Conservation (phyloP, 2,329 filamentous ascomycete species). For the Mycosphaerella sp. region DNA sequence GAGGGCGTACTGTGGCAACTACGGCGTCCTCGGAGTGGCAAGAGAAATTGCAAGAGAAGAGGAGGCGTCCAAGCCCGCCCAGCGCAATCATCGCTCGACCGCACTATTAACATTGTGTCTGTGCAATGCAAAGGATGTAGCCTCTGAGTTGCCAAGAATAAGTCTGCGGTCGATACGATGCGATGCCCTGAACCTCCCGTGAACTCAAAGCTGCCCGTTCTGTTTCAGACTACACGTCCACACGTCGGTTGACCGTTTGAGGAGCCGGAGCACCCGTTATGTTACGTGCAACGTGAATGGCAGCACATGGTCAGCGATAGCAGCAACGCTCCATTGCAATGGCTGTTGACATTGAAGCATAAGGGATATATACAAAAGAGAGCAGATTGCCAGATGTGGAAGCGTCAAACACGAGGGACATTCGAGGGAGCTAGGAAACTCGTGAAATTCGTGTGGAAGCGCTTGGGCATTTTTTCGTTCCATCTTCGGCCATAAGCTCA, state of each 20-base stretch:
- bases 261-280: no score
- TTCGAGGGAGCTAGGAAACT: neutral
- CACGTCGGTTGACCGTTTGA: no score
- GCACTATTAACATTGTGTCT: neutral
- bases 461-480: slow-evolving; percentile 7
- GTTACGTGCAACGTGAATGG: no score
- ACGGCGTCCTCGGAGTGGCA: slow-evolving; percentile 1
- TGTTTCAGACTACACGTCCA: no score
- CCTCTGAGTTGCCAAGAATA: neutral
- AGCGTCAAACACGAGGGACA: neutral
- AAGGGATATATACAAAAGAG: neutral
- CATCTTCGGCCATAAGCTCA: slow-evolving; percentile 7
- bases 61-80: neutral
- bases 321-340: no score
- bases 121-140: neutral
- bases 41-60: neutral
- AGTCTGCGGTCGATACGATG: neutral
- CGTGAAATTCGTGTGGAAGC: neutral
- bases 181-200: neutral
- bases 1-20: neutral
- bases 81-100: neutral
- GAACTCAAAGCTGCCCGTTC: neutral
- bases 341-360: neutral
- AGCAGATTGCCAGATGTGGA: neutral
- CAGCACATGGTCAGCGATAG: no score